These are phyloP conservation scores for Pelargonium cotyledonis DNA, from an alignment of 441 rosid species.

Conservation along the genomic window DNA sequence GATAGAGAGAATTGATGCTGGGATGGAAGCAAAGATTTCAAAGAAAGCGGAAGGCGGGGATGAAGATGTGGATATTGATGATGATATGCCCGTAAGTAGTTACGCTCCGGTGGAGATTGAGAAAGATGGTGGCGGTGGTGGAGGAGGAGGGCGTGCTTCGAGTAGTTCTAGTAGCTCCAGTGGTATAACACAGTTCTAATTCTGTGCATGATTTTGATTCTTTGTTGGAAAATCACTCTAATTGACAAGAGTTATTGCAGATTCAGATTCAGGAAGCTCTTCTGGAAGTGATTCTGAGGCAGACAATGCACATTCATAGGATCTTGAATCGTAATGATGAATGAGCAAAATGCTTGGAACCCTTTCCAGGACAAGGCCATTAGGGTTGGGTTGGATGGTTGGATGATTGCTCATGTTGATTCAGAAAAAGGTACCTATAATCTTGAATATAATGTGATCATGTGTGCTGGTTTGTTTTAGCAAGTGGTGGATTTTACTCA, in stretches of 20 bases:
- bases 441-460: too few species aligned
- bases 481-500: too few species aligned
- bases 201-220: not conserved
- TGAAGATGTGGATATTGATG: constrained; percentile 96
- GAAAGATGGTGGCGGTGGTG: constrained; percentile 37
- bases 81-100: constrained; percentile 69
- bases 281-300: not conserved
- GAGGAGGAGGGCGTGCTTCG: constrained; percentile 40
- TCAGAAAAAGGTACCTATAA: too few species aligned
- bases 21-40: constrained; percentile 42
- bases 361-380: not conserved
- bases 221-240: not conserved
- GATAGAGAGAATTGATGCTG: constrained; percentile 42
- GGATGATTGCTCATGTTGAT: too few species aligned
- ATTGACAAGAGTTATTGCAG: constrained; percentile 29
- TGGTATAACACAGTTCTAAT: constrained; percentile 25
- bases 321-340: not conserved
- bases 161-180: constrained; percentile 48
- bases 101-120: constrained; percentile 90
- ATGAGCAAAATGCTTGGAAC: not conserved
- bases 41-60: constrained; percentile 79
- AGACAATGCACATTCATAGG: not conserved
- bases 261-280: constrained; percentile 61
- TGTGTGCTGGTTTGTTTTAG: too few species aligned
- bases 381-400: too few species aligned